phyloP scores from a whole-genome alignment of 1,139 yeast species.

The Debaryomyces fabryi region DNA sequence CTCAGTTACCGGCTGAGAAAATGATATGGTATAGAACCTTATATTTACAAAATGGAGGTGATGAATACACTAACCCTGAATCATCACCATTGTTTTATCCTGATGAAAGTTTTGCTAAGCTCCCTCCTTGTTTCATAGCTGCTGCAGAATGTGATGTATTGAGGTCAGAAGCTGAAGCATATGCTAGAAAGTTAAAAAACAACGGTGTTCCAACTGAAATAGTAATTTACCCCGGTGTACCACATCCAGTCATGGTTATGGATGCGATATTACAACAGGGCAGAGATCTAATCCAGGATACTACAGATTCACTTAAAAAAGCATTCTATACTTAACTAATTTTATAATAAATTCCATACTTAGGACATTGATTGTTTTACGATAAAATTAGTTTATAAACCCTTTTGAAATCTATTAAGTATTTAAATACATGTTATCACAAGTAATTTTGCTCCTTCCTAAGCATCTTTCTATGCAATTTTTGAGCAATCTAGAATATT shows the following conservation, averaged over 20 bases:
- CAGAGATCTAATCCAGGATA: conserved; percentile 34
- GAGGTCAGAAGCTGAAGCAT: conserved; percentile 47
- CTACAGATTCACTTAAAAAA: conserved; percentile 29
- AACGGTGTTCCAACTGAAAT: conserved; percentile 41
- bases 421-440: conserved; percentile 51
- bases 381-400: not conserved
- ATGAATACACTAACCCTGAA: conserved; percentile 39
- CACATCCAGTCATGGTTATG: conserved; percentile 55
- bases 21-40: conserved; percentile 51
- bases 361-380: not conserved
- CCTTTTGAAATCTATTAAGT: not conserved
- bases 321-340: conserved; percentile 17
- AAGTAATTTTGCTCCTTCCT: conserved; percentile 51
- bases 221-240: conserved; percentile 44
- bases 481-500: conserved; percentile 56
- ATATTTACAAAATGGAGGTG: conserved; percentile 43
- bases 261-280: conserved; percentile 46
- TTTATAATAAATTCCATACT: not conserved
- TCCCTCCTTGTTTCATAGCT: conserved; percentile 47
- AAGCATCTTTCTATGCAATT: conserved; percentile 39
- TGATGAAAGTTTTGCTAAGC: conserved; percentile 38
- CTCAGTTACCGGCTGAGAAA: conserved; percentile 51
- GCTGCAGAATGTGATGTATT: conserved; percentile 52
- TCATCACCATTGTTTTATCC: conserved; percentile 49
- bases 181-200: conserved; percentile 39